Conservation (phyloP, 768 basidiomycete species). For the Mrakia blollopis region DNA sequence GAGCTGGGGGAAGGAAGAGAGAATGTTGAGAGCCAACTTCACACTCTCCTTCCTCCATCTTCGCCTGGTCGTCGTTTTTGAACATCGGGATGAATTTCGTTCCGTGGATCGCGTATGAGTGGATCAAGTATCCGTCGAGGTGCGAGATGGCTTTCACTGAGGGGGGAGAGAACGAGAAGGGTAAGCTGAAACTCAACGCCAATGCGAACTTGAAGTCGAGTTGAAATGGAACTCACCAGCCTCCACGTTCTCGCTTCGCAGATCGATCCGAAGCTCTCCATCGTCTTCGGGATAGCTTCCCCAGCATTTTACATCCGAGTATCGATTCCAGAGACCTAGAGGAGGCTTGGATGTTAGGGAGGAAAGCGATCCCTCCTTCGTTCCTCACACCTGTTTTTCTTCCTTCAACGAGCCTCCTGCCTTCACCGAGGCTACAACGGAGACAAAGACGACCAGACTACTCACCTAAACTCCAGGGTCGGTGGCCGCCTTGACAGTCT, state of each 20-base stretch:
- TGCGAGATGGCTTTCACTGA: constrained; percentile 89
- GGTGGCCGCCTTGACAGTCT: constrained; percentile 90
- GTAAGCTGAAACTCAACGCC: not conserved
- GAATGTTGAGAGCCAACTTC: not conserved
- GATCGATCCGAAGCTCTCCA: constrained; percentile 96
- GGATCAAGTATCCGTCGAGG: constrained; percentile 89
- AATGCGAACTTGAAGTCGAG: constrained; percentile 27
- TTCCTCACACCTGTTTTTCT: too few relatives aligned
- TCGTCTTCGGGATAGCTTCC: constrained; percentile 89
- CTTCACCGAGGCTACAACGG: too few relatives aligned
- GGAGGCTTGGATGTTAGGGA: too few relatives aligned
- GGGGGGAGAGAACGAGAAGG: not conserved
- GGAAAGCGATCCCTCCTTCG: too few relatives aligned
- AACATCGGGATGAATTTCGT: constrained; percentile 87
- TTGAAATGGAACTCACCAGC: constrained; percentile 54
- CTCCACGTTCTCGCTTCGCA: constrained; percentile 64
- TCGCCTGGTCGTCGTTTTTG: constrained; percentile 80
- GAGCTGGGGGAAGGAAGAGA: not conserved
- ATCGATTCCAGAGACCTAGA: constrained; percentile 91
- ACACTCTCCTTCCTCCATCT: constrained; percentile 98
- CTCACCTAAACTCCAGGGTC: constrained; percentile 79
- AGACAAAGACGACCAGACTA: not conserved
- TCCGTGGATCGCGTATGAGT: constrained; percentile 80
- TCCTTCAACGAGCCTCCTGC: too few relatives aligned
- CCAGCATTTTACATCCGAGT: constrained; percentile 87